These are phyloP conservation scores for Waltergamsia citrina DNA, from an alignment of 2,329 filamentous ascomycete species.

Conservation along the genomic window DNA sequence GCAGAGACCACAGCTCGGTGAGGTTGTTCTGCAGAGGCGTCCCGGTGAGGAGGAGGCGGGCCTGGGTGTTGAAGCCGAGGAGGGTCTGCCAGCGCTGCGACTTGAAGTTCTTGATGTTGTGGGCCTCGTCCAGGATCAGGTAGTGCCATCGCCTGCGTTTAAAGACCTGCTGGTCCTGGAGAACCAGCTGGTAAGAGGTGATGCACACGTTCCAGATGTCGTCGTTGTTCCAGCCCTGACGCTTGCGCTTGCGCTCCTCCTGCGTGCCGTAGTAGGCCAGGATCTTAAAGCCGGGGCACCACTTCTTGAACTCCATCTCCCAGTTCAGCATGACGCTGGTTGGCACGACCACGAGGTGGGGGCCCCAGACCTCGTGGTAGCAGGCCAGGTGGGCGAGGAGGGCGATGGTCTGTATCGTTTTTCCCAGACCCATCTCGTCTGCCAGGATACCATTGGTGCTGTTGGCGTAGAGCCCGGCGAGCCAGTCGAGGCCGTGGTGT, in stretches of 20 bases:
- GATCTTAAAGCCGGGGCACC: slow-evolving; percentile 96
- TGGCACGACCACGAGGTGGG: slow-evolving; percentile 90
- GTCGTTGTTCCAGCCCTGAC: slow-evolving; percentile 87
- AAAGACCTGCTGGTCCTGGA: slow-evolving; percentile 90
- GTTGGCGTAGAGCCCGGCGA: slow-evolving; percentile 84
- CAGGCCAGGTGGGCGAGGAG: slow-evolving; percentile 87
- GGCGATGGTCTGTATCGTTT: slow-evolving; percentile 96
- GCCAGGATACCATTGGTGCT: slow-evolving; percentile 93
- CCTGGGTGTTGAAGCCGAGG: slow-evolving; percentile 84
- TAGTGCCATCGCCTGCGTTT: slow-evolving; percentile 93
- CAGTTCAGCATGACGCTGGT: slow-evolving; percentile 99
- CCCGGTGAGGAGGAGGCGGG: slow-evolving; percentile 80
- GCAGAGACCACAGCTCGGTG: slow-evolving; percentile 89
- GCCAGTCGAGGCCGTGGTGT: slow-evolving; percentile 94
- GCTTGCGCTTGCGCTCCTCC: slow-evolving; percentile 84
- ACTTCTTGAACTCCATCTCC: slow-evolving; percentile 99
- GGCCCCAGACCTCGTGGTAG: slow-evolving; percentile 85
- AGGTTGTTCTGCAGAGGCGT: slow-evolving; percentile 96
- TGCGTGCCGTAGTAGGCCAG: slow-evolving; percentile 92
- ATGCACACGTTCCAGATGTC: slow-evolving; percentile 96
- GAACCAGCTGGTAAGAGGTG: slow-evolving; percentile 91
- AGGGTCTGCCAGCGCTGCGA: slow-evolving; percentile 95
- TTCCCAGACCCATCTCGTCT: slow-evolving; percentile 97
- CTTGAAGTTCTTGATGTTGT: slow-evolving; percentile 99
- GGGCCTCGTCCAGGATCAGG: slow-evolving; percentile 94